phyloP scores from a whole-genome alignment of 2,329 filamentous ascomycete genomes.

The Penicillium psychrosexuale region DNA sequence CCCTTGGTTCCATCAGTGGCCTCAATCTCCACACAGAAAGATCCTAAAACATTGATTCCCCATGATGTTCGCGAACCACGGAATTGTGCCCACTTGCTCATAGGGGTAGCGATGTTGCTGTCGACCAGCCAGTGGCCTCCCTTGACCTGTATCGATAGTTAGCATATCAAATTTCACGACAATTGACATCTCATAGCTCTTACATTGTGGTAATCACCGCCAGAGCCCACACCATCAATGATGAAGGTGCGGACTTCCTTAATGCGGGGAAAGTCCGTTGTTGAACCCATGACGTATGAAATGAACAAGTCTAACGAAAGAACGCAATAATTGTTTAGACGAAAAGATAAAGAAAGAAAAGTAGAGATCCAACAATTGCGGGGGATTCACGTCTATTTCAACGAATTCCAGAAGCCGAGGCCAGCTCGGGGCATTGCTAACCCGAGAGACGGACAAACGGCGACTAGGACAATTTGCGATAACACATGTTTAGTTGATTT shows the following conservation, averaged over 20 bases:
- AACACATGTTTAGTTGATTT: neutral
- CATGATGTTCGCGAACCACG: conserved; percentile 83
- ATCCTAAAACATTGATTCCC: conserved; percentile 93
- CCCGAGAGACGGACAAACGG: conserved; percentile 23
- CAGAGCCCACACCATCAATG: conserved; percentile 47
- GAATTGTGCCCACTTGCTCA: conserved; percentile 85
- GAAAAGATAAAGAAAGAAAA: conserved; percentile 4
- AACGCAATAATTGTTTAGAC: neutral
- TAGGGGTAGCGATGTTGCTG: conserved; percentile 86
- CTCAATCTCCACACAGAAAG: conserved; percentile 87
- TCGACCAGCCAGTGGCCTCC: conserved; percentile 76
- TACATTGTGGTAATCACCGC: conserved; percentile 79
- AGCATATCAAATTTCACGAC: neutral
- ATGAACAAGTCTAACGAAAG: neutral
- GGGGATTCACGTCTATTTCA: conserved; percentile 10
- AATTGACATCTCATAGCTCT: neutral
- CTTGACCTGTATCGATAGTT: conserved; percentile 34
- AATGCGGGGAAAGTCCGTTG: conserved; percentile 42
- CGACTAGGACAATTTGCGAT: neutral
- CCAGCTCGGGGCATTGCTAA: conserved; percentile 30
- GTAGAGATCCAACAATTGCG: conserved; percentile 6
- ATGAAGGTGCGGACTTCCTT: conserved; percentile 47
- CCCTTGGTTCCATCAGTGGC: conserved; percentile 87
- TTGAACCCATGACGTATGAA: conserved; percentile 30
- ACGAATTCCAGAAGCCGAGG: conserved; percentile 5